Conservation (phyloP, 2,329 filamentous ascomycete genomes). For the Pleoardoris graminearum region DNA sequence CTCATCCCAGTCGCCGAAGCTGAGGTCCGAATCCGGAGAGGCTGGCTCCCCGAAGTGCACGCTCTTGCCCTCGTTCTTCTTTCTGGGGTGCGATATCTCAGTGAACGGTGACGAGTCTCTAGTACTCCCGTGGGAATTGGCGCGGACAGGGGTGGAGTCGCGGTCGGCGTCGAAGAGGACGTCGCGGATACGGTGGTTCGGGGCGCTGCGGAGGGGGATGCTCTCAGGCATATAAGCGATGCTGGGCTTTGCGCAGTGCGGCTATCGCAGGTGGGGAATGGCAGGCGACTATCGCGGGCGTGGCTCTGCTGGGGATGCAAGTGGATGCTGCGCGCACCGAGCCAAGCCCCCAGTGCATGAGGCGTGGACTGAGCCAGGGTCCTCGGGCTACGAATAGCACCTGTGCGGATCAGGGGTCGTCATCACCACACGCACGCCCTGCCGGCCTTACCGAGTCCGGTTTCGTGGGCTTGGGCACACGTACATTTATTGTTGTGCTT, state of each 20-base stretch:
- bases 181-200: slow-evolving; percentile 19
- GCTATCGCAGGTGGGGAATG: slow-evolving; percentile 21
- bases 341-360: slow-evolving; percentile 8
- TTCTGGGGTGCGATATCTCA: slow-evolving; percentile 18
- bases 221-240: slow-evolving; percentile 44
- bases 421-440: background rate
- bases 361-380: background rate
- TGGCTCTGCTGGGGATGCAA: slow-evolving; percentile 7
- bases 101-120: slow-evolving; percentile 30
- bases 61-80: slow-evolving; percentile 6
- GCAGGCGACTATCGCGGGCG: slow-evolving; percentile 15
- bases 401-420: slow-evolving; percentile 8
- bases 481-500: background rate
- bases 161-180: slow-evolving; percentile 11
- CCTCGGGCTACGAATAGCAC: background rate
- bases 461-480: background rate
- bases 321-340: slow-evolving; percentile 6
- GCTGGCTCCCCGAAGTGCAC: slow-evolving; percentile 22
- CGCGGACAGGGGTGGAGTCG: slow-evolving; percentile 7
- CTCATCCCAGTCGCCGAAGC: slow-evolving; percentile 53
- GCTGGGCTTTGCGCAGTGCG: slow-evolving; percentile 13
- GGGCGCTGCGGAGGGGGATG: slow-evolving; percentile 39
- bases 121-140: slow-evolving; percentile 24
- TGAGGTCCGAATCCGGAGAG: slow-evolving; percentile 38
- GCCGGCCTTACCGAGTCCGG: background rate